phyloP scores from a whole-genome alignment of 225 moss, liverwort and hornwort species.

The Takakia lepidozioides region DNA sequence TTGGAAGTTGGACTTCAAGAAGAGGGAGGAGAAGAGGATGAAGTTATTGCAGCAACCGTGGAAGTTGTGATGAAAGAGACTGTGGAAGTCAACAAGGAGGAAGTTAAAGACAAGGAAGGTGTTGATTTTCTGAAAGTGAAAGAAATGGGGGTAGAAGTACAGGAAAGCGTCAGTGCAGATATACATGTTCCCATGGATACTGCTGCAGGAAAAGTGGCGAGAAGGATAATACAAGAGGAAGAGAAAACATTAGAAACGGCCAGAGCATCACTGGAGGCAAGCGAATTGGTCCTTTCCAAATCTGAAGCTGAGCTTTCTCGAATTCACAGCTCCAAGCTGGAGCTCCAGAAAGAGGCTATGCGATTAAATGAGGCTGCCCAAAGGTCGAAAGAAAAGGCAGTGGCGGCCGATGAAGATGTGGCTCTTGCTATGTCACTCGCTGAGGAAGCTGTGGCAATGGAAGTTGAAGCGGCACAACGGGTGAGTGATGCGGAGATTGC shows the following conservation, averaged over 20 bases:
- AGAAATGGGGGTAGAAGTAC: too few relatives aligned
- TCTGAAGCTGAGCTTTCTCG: slow-evolving; percentile 40
- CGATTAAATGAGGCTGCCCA: slow-evolving; percentile 34
- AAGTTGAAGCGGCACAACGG: slow-evolving; percentile 69
- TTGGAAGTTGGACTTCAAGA: too few relatives aligned
- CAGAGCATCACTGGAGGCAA: slow-evolving; percentile 27
- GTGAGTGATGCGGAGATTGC: slow-evolving; percentile 69
- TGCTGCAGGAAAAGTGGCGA: slow-evolving; percentile 2
- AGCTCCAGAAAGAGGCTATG: slow-evolving; percentile 39
- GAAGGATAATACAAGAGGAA: slow-evolving; percentile 11
- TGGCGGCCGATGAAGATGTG: slow-evolving; percentile 64
- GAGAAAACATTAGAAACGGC: slow-evolving; percentile 51
- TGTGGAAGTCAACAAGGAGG: slow-evolving; percentile 13
- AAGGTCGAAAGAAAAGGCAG: slow-evolving; percentile 42
- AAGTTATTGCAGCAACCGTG: too few relatives aligned
- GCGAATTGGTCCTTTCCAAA: slow-evolving; percentile 24
- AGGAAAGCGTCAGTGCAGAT: too few relatives aligned
- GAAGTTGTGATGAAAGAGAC: too few relatives aligned
- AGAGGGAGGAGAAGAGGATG: slow-evolving; percentile 13
- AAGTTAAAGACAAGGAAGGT: too few relatives aligned
- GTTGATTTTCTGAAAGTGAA: too few relatives aligned
- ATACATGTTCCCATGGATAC: too few relatives aligned
- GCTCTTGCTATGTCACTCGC: slow-evolving; percentile 66
- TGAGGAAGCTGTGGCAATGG: slow-evolving; percentile 69
- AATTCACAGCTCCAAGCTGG: slow-evolving; percentile 26